A percentile compares a stretch with the other conserved stretches of the same genome.
These are phyloP conservation scores for Boechera stricta DNA, from an alignment of 345 rosid genomes.

Conservation along the genomic window DNA sequence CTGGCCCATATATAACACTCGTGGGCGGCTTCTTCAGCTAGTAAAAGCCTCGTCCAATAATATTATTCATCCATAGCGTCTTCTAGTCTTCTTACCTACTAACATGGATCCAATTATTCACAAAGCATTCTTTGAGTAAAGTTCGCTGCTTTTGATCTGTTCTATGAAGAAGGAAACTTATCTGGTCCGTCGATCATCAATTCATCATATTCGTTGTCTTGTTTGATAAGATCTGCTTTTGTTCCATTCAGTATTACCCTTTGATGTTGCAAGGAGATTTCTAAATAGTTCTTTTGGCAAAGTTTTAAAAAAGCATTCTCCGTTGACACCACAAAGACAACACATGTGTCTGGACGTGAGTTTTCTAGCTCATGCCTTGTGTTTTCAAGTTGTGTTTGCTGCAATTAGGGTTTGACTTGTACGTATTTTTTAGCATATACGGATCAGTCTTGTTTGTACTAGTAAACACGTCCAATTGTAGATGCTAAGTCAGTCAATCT, in stretches of 20 bases:
- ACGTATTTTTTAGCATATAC: neutral
- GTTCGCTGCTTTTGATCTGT: neutral
- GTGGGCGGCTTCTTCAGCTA: neutral
- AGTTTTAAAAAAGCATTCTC: neutral
- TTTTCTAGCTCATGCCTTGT: neutral
- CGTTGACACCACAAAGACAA: neutral
- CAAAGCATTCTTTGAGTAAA: neutral
- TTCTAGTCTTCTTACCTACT: neutral
- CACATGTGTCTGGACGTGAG: neutral
- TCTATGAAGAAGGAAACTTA: neutral
- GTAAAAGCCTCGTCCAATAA: neutral
- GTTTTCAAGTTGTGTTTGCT: neutral
- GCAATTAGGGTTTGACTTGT: neutral
- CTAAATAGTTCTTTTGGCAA: neutral
- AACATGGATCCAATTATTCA: too few relatives aligned
- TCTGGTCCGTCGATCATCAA: too few relatives aligned
- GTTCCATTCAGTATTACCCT: neutral
- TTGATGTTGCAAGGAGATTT: neutral
- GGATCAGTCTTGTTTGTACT: neutral
- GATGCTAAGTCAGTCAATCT: too few relatives aligned
- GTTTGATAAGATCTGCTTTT: too few relatives aligned
- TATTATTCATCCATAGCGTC: neutral
- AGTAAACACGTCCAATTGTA: too few relatives aligned
- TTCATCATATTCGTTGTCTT: neutral
- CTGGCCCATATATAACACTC: neutral